Base-by-base conservation (phyloP, 176 grass and related monocot genomes). In the Zoysia pacifica region DNA sequence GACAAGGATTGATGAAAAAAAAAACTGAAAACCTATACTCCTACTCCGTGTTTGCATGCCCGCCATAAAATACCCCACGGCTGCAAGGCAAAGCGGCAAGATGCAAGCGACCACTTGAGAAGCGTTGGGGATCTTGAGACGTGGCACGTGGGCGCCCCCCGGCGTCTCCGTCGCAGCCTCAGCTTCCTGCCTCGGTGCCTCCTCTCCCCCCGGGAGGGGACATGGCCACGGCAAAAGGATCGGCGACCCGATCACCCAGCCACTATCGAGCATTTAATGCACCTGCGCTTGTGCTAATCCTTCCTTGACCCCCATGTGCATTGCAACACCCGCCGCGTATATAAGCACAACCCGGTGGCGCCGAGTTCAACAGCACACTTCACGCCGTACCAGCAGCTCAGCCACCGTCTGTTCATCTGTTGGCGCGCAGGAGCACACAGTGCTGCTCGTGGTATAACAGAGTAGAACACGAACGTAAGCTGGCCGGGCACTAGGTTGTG, bases 101-200 rank as follows among this genome's bases (percentile, higher is more conserved):
- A 62, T 62, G 3, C 10, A 5, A 44, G 72, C 43, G 63, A 41
- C 42, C 77, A 63, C 81, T 59, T 80, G 90, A 81, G 70, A 83
- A 38, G 46, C 68, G 81, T 39, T 53, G 63, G 73, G 88, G 88
- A 86, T 90, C 82, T 88, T 62, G 18, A 68, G 80, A 59, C 81
- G 84, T 94, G 89, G 84, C 72, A 65, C 2, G 67, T 49, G 36
- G 28, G 28, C 28, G 28, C 28, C 28, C 28, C 85, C 79, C 89
- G 83, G 70, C 56, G 67, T 63, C 75, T 59, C 59, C 89, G 92
- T 62, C 92, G 83, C 67, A 49, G 61, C 69, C 72, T 41, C 42
- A 55, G 89, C 78, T 18, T 11, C 15, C 65, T 9, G 28, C 28
- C 28, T 28, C 28, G 28, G 28, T 79, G 76, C 60, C 73, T 74